A percentile compares a stretch with the other conserved stretches of the same genome.
phyloP scores from a whole-genome alignment of 1,284 basidiomycete species.

The Volvariella volvacea region DNA sequence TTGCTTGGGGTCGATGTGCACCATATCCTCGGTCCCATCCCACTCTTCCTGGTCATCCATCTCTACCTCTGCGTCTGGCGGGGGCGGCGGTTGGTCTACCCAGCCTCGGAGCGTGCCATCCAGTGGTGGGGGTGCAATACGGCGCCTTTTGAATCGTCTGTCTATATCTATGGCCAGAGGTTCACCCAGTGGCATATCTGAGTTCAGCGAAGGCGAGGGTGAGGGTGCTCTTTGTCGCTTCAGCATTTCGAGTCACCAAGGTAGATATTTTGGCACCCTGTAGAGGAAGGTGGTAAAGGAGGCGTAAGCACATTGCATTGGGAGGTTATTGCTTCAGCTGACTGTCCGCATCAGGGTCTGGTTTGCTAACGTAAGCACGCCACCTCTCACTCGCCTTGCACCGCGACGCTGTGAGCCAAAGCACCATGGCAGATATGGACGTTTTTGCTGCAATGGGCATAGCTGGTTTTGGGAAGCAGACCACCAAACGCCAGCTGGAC shows the following conservation, averaged over 20 bases:
- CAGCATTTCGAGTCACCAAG: conserved; percentile 38
- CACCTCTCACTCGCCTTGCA: background rate
- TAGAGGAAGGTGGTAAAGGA: no score
- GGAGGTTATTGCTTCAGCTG: no score
- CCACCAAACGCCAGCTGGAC: conserved; percentile 60
- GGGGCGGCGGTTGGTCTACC: conserved; percentile 12
- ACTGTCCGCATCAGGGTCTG: no score
- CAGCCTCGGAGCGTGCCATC: conserved; percentile 39
- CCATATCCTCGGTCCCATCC: conserved; percentile 27
- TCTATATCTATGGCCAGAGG: conserved; percentile 20
- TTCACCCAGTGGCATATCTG: conserved; percentile 26
- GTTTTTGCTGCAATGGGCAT: conserved; percentile 78
- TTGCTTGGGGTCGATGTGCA: conserved; percentile 12
- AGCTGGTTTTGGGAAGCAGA: conserved; percentile 67
- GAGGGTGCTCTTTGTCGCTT: conserved; percentile 58
- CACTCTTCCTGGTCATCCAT: conserved; percentile 25
- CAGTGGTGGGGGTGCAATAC: conserved; percentile 37
- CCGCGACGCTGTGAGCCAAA: conserved; percentile 11
- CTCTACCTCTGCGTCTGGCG: conserved; percentile 18
- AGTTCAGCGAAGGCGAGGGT: conserved; percentile 34
- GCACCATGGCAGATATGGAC: conserved; percentile 53
- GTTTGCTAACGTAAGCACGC: no score
- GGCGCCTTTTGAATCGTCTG: conserved; percentile 38
- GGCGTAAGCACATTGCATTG: no score
- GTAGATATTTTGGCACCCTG: no score